Evolutionary conservation across 1,139 yeast species (phyloP).

Genomic region (Pichia sp.): DNA sequence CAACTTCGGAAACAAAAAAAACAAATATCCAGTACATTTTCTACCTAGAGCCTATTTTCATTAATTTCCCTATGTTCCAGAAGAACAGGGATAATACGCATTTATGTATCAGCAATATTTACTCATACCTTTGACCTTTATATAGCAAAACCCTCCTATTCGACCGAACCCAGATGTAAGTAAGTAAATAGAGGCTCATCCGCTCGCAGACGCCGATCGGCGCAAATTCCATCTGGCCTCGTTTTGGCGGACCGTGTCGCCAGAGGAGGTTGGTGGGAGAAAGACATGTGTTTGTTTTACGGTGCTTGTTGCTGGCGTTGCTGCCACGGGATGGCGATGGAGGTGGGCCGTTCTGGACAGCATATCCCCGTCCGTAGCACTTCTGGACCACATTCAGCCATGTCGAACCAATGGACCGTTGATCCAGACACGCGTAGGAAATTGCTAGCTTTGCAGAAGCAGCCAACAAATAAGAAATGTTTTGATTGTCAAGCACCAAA

Average conservation of each 20-base stretch:
- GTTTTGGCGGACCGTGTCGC: too few relatives aligned
- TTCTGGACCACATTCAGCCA: slow-evolving; percentile 5
- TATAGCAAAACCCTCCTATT: not conserved
- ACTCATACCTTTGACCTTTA: not conserved
- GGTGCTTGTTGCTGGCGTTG: too few relatives aligned
- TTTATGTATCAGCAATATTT: not conserved
- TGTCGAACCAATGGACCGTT: slow-evolving; percentile 63
- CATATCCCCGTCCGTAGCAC: not conserved
- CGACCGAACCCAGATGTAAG: not conserved
- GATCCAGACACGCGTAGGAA: slow-evolving; percentile 89
- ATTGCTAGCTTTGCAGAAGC: slow-evolving; percentile 72
- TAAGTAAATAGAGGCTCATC: not conserved
- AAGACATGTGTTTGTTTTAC: too few relatives aligned
- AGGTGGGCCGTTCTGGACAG: too few relatives aligned
- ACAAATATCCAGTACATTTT: not conserved
- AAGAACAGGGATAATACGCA: not conserved
- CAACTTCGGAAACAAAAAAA: not conserved
- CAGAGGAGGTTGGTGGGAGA: too few relatives aligned
- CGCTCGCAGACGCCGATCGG: not conserved
- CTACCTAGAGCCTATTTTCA: not conserved
- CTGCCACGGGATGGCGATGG: too few relatives aligned
- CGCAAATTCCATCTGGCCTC: too few relatives aligned
- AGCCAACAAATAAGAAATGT: slow-evolving; percentile 81
- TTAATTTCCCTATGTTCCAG: not conserved
- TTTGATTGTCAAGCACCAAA: slow-evolving; percentile 93